Conservation (phyloP, 2,329 filamentous ascomycete genomes). For the Phaeophleospora eucalypticola region DNA sequence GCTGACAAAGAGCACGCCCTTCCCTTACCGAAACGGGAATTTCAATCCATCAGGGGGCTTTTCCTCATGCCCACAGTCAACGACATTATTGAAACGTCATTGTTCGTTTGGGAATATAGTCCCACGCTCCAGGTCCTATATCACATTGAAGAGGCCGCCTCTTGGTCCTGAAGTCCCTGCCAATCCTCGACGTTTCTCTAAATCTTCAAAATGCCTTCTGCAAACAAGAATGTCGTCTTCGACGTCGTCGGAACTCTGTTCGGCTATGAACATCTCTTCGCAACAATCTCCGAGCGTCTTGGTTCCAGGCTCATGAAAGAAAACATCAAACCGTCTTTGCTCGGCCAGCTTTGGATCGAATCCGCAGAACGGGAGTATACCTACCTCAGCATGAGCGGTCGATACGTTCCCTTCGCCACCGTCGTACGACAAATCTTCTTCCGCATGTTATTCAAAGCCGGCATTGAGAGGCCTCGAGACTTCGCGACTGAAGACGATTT, state of each 20-base stretch:
- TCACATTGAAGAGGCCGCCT: too few relatives aligned
- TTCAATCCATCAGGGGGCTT: too few relatives aligned
- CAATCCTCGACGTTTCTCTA: too few relatives aligned
- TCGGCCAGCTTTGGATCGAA: slow-evolving; percentile 47
- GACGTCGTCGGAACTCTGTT: slow-evolving; percentile 49
- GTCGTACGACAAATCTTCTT: slow-evolving; percentile 46
- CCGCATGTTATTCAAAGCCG: slow-evolving; percentile 43
- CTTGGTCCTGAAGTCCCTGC: too few relatives aligned
- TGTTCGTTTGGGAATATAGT: too few relatives aligned
- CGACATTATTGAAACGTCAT: too few relatives aligned
- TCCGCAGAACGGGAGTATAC: slow-evolving; percentile 47
- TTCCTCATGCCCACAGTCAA: too few relatives aligned
- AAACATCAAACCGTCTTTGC: slow-evolving; percentile 39
- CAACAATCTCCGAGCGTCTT: slow-evolving; percentile 38
- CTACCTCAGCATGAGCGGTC: slow-evolving; percentile 42
- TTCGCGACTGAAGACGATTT: slow-evolving; percentile 43
- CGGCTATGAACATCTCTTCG: slow-evolving; percentile 42
- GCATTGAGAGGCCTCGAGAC: slow-evolving; percentile 39
- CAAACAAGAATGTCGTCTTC: slow-evolving; percentile 23
- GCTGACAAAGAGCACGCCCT: too few relatives aligned
- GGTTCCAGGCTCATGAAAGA: slow-evolving; percentile 38
- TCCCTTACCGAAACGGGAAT: too few relatives aligned
- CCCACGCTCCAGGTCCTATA: too few relatives aligned
- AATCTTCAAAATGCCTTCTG: slow-evolving; percentile 1
- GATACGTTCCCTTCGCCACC: slow-evolving; percentile 40